phyloP scores from a whole-genome alignment of 2,329 filamentous ascomycete genomes.

The Colletotrichum tofieldiae region DNA sequence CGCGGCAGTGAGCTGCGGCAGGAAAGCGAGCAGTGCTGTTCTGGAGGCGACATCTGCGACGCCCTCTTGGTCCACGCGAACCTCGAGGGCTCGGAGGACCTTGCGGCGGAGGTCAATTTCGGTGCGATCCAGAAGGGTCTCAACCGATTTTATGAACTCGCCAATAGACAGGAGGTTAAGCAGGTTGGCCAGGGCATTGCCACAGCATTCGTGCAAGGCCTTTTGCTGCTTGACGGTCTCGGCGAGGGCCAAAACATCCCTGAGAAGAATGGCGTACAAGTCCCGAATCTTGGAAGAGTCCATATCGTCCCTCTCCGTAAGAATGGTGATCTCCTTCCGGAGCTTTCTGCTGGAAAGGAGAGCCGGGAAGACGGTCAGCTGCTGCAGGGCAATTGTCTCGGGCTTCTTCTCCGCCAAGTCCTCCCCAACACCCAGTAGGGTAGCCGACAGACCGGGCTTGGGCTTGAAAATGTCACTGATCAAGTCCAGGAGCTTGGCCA shows the following conservation, averaged over 20 bases:
- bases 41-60: slow-evolving; percentile 79
- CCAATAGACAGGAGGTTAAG: slow-evolving; percentile 87
- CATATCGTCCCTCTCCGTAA: slow-evolving; percentile 76
- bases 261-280: slow-evolving; percentile 78
- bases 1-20: slow-evolving; percentile 84
- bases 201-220: slow-evolving; percentile 71
- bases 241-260: slow-evolving; percentile 76
- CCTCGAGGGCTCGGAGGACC: slow-evolving; percentile 85
- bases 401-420: slow-evolving; percentile 59
- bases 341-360: slow-evolving; percentile 73
- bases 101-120: slow-evolving; percentile 84
- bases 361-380: slow-evolving; percentile 71
- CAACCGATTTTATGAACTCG: slow-evolving; percentile 91
- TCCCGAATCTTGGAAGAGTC: slow-evolving; percentile 76
- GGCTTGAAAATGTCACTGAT: slow-evolving; percentile 82
- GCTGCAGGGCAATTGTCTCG: slow-evolving; percentile 62
- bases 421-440: slow-evolving; percentile 75
- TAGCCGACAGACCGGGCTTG: slow-evolving; percentile 81
- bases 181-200: slow-evolving; percentile 83
- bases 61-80: slow-evolving; percentile 81
- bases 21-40: slow-evolving; percentile 80
- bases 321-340: slow-evolving; percentile 67
- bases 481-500: slow-evolving; percentile 83
- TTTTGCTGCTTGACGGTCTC: slow-evolving; percentile 74
- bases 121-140: slow-evolving; percentile 83